Conservation (phyloP, 1,284 basidiomycete genomes). For the Leccinum huronense region DNA sequence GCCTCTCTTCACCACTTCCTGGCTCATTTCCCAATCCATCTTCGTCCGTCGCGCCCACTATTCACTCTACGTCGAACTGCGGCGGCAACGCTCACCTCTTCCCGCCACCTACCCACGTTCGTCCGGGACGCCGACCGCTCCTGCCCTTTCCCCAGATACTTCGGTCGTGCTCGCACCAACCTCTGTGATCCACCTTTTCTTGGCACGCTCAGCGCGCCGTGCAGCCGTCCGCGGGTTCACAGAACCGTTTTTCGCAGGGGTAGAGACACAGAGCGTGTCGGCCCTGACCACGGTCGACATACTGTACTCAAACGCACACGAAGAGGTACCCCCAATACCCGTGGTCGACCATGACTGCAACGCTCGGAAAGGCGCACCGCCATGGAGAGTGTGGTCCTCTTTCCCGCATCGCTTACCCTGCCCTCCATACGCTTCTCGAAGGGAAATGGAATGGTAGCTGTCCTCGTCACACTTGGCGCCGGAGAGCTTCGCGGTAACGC, state of each 20-base stretch:
- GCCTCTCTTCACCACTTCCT: conserved; percentile 17
- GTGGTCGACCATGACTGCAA: conserved; percentile 5
- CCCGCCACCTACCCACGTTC: no score
- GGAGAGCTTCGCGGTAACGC: background rate
- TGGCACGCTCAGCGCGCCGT: conserved; percentile 9
- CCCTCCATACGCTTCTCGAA: conserved; percentile 17
- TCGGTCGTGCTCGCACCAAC: no score
- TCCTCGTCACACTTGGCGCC: background rate
- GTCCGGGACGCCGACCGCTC: background rate
- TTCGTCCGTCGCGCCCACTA: background rate
- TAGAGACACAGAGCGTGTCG: background rate
- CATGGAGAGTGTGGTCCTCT: conserved; percentile 2
- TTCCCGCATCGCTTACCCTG: background rate
- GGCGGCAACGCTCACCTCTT: background rate
- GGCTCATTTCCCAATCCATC: conserved; percentile 33
- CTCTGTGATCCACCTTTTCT: no score
- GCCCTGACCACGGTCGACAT: background rate
- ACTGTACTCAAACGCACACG: background rate
- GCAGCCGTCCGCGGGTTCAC: conserved; percentile 21
- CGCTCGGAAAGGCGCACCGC: background rate
- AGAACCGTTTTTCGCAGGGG: background rate
- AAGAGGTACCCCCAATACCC: background rate
- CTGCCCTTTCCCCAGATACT: background rate
- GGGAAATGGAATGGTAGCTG: conserved; percentile 26
- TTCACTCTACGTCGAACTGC: background rate